Conservation (phyloP, 345 rosid species). For the Camelina hispida region DNA sequence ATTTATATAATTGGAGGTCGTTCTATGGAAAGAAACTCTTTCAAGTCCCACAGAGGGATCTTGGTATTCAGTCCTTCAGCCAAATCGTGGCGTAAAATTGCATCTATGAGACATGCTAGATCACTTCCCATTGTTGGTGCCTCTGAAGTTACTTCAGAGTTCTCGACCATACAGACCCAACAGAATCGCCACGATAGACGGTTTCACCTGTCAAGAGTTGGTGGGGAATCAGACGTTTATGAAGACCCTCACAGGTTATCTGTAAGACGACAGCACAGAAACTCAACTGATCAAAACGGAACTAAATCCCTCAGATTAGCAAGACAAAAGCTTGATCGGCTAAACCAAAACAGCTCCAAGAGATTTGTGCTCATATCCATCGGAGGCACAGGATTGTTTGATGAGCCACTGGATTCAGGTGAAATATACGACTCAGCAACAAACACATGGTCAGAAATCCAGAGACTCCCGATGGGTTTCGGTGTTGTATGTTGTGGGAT, state of each 20-base stretch:
- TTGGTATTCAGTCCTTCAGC: conserved; percentile 76
- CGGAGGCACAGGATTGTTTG: conserved; percentile 85
- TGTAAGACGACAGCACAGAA: conserved; percentile 67
- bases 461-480: conserved; percentile 74
- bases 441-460: conserved; percentile 91
- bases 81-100: conserved; percentile 80
- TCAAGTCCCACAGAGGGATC: conserved; percentile 84
- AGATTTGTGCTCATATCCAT: conserved; percentile 77
- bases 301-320: conserved; percentile 57
- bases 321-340: conserved; percentile 63
- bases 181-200: conserved; percentile 78
- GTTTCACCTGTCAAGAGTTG: conserved; percentile 63
- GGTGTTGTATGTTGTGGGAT: conserved; percentile 78
- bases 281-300: conserved; percentile 60
- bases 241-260: conserved; percentile 98
- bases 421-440: conserved; percentile 83
- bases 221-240: conserved; percentile 83
- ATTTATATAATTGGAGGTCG: conserved; percentile 88
- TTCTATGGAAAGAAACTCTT: conserved; percentile 81
- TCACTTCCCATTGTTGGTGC: conserved; percentile 80
- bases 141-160: conserved; percentile 68
- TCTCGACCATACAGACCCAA: conserved; percentile 53
- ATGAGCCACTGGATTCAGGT: conserved; percentile 92
- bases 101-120: conserved; percentile 88
- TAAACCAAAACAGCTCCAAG: conserved; percentile 49